phyloP scores from a whole-genome alignment of 2,329 filamentous ascomycete genomes.

The Xylaria sp. region DNA sequence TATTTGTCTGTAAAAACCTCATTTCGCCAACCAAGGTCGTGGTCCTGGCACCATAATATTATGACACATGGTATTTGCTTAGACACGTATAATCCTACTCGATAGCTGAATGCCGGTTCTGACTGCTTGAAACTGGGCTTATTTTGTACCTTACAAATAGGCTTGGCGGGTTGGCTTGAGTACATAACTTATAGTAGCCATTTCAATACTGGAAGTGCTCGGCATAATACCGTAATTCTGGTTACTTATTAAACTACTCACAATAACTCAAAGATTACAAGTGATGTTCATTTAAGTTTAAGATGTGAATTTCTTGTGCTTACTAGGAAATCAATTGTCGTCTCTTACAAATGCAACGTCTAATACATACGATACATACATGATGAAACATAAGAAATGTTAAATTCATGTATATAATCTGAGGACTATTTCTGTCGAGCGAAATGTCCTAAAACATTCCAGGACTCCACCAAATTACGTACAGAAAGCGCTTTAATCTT shows the following conservation, averaged over 20 bases:
- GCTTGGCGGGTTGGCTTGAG: neutral
- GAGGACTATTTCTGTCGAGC: too few relatives aligned
- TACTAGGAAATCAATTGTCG: too few relatives aligned
- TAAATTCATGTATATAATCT: neutral
- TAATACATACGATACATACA: too few relatives aligned
- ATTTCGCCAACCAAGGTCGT: neutral
- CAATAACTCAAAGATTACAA: too few relatives aligned
- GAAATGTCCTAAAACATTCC: neutral
- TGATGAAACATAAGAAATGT: too few relatives aligned
- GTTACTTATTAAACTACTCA: too few relatives aligned
- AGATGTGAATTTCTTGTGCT: too few relatives aligned
- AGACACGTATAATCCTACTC: neutral
- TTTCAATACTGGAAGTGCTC: neutral
- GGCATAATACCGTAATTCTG: neutral
- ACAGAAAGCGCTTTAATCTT: neutral
- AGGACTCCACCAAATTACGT: too few relatives aligned
- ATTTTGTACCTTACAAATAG: neutral
- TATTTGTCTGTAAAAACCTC: neutral
- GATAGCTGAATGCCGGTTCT: neutral
- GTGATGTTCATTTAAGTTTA: too few relatives aligned
- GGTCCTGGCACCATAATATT: neutral
- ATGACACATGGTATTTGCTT: neutral
- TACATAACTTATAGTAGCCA: neutral
- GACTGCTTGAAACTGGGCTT: too few relatives aligned
- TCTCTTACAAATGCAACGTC: too few relatives aligned